phyloP scores from a whole-genome alignment of 441 rosid genomes.

The Aquilaria agallochum region DNA sequence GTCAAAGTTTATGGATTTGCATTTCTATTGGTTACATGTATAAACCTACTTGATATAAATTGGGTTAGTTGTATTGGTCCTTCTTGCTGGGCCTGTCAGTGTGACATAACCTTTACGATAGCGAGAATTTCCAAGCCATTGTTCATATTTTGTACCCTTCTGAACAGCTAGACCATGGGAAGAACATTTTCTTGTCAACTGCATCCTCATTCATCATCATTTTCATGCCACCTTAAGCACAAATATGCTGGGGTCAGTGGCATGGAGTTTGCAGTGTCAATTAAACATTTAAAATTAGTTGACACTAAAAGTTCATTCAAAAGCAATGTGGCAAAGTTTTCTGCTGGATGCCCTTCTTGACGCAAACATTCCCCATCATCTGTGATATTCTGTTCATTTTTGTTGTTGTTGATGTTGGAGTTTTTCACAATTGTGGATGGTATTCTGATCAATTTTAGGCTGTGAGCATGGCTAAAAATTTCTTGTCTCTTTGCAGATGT shows the following conservation, averaged over 20 bases:
- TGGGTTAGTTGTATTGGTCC: background rate
- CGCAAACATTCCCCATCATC: too few relatives aligned
- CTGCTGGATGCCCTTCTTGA: too few relatives aligned
- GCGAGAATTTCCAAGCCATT: too few relatives aligned
- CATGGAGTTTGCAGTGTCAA: too few relatives aligned
- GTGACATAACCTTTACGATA: background rate
- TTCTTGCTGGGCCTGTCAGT: background rate
- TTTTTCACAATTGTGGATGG: background rate
- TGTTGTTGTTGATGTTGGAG: background rate
- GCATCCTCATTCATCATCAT: background rate
- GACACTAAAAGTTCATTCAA: too few relatives aligned
- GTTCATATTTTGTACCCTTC: too few relatives aligned
- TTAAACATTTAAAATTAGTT: too few relatives aligned
- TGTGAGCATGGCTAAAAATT: background rate
- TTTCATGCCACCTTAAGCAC: too few relatives aligned
- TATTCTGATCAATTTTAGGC: background rate
- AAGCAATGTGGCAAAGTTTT: too few relatives aligned
- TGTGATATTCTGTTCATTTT: background rate
- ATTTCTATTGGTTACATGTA: background rate
- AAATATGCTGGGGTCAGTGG: too few relatives aligned
- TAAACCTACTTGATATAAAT: background rate
- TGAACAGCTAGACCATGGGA: background rate
- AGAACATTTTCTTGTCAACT: background rate
- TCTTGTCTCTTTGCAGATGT: constrained; percentile 42
- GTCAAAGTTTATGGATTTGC: background rate